Evolutionary conservation across 2,329 filamentous ascomycete genomes (phyloP).

Genomic region (Curvularia eragrostidis): DNA sequence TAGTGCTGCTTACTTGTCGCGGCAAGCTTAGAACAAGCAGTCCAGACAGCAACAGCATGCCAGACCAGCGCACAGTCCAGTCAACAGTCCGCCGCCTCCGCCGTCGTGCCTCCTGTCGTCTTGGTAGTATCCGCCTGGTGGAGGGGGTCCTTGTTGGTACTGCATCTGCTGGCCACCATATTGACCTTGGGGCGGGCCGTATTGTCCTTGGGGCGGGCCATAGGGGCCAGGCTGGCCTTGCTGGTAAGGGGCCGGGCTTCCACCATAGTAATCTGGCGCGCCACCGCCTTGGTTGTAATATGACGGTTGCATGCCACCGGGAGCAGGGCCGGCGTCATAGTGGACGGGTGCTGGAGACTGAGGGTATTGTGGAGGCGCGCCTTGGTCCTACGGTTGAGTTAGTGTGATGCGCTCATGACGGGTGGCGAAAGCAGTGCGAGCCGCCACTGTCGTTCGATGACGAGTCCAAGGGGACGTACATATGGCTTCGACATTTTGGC

Average conservation of each 20-base stretch:
- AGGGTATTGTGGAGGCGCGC: constrained; percentile 47
- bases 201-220: constrained; percentile 26
- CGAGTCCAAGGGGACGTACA: constrained; percentile 8
- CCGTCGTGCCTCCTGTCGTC: constrained; percentile 39
- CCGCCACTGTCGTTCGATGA: background rate
- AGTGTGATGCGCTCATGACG: background rate
- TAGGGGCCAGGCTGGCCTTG: constrained; percentile 32
- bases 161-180: constrained; percentile 45
- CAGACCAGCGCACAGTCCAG: constrained; percentile 53
- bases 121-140: constrained; percentile 50
- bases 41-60: constrained; percentile 62
- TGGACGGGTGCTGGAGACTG: constrained; percentile 42
- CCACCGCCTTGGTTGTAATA: constrained; percentile 29
- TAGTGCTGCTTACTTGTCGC: background rate
- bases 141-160: constrained; percentile 43
- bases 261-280: constrained; percentile 31
- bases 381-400: constrained; percentile 5
- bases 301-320: constrained; percentile 23
- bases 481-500: constrained; percentile 14
- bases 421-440: background rate
- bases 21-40: constrained; percentile 53
- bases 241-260: constrained; percentile 33
- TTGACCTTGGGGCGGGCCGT: constrained; percentile 33
- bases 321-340: constrained; percentile 37
- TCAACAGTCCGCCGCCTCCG: constrained; percentile 50